Conservation (phyloP, 225 moss, liverwort and hornwort species). For the Marchantia polymorpha region DNA sequence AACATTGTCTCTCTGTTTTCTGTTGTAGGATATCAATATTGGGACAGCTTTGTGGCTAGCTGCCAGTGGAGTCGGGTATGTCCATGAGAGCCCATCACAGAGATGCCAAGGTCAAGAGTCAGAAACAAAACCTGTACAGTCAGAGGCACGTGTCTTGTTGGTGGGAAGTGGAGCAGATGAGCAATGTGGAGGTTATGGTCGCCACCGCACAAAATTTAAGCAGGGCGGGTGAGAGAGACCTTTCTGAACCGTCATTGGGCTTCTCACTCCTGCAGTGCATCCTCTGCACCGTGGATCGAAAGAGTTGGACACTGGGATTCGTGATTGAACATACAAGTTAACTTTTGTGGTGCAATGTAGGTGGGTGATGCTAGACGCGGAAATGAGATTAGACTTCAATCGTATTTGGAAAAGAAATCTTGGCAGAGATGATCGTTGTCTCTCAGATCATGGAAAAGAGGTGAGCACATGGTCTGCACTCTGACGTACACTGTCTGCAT, state of each 20-base stretch:
- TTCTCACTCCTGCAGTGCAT: too few species aligned
- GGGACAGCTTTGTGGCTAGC: slow-evolving; percentile 91
- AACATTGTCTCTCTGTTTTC: not conserved
- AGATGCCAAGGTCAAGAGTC: not conserved
- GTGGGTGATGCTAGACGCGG: slow-evolving; percentile 80
- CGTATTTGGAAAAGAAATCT: slow-evolving; percentile 98
- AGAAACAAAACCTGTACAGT: slow-evolving; percentile 31
- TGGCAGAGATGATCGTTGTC: slow-evolving; percentile 94
- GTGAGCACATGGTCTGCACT: slow-evolving; percentile 28
- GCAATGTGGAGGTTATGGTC: slow-evolving; percentile 99
- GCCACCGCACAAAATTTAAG: slow-evolving; percentile 87
- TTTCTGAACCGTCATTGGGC: not conserved
- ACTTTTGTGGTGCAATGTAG: slow-evolving; percentile 28
- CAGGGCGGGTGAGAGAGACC: slow-evolving; percentile 62
- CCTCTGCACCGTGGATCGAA: too few species aligned
- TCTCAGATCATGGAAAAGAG: slow-evolving; percentile 91
- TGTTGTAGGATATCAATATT: slow-evolving; percentile 82
- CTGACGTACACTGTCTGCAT: not conserved
- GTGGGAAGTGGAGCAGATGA: slow-evolving; percentile 98
- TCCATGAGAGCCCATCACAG: slow-evolving; percentile 23
- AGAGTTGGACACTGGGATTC: not conserved
- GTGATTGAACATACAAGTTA: not conserved
- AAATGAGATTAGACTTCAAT: slow-evolving; percentile 84
- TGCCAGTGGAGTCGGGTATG: slow-evolving; percentile 71
- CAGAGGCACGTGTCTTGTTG: slow-evolving; percentile 72